These are phyloP conservation scores for Populus tremula DNA, from an alignment of 345 rosid genomes.

Conservation along the genomic window DNA sequence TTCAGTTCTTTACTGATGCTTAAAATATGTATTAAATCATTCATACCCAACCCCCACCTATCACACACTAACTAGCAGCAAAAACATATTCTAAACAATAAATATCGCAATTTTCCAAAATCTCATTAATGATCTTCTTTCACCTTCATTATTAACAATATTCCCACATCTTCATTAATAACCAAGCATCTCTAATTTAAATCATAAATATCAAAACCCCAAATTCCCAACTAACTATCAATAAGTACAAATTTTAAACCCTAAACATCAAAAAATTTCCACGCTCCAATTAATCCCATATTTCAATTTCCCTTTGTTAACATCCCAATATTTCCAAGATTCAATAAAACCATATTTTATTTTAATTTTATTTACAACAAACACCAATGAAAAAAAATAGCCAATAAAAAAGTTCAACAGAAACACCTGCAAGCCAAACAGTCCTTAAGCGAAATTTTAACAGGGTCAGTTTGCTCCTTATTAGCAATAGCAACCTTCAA, in stretches of 20 bases:
- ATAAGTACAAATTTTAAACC: too few species aligned
- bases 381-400: background rate
- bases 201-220: too few species aligned
- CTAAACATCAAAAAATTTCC: too few species aligned
- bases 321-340: background rate
- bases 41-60: background rate
- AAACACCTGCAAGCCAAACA: conserved; percentile 91
- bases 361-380: background rate
- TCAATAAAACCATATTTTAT: background rate
- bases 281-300: background rate
- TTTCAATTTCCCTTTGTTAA: background rate
- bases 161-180: too few species aligned
- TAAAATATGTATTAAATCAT: background rate
- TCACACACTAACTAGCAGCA: background rate
- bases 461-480: conserved; percentile 54
- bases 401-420: background rate
- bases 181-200: too few species aligned
- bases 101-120: background rate
- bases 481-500: conserved; percentile 50
- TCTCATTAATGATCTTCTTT: background rate
- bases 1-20: background rate
- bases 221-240: too few species aligned
- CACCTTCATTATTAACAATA: too few species aligned
- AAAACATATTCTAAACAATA: background rate
- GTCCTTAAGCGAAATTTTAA: conserved; percentile 91